phyloP scores from a whole-genome alignment of 768 basidiomycete genomes.

The Tephrocybe rancida region DNA sequence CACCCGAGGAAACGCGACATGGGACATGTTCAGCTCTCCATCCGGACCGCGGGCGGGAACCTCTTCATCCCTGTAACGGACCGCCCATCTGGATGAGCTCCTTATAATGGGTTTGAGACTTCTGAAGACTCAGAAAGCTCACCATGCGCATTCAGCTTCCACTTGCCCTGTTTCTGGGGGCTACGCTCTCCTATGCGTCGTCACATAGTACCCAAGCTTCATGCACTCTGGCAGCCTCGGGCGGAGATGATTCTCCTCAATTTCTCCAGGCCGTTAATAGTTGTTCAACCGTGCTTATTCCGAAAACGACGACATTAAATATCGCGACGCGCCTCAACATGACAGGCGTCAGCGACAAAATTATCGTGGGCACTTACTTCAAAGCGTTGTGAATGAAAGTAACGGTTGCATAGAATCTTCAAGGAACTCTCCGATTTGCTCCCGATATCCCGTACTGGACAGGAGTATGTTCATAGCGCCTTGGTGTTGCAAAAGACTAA shows the following conservation, averaged over 20 bases:
- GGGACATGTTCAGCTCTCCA: background rate
- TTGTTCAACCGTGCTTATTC: constrained; percentile 45
- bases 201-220: constrained; percentile 4
- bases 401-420: constrained; percentile 30
- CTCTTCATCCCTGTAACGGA: constrained; percentile 4
- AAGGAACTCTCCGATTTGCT: constrained; percentile 53
- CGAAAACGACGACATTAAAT: constrained; percentile 47
- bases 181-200: constrained; percentile 6
- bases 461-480: constrained; percentile 32
- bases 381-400: background rate
- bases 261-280: constrained; percentile 45
- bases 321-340: constrained; percentile 55
- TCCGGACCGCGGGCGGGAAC: constrained; percentile 14
- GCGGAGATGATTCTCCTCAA: constrained; percentile 53
- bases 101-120: background rate
- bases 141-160: constrained; percentile 6
- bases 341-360: constrained; percentile 51
- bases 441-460: constrained; percentile 57
- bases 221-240: constrained; percentile 46
- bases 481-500: background rate
- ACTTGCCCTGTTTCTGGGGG: constrained; percentile 6
- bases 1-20: background rate
- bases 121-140: background rate
- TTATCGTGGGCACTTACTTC: constrained; percentile 38
- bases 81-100: constrained; percentile 1